These are phyloP conservation scores for Mimosa bimucronata DNA, from an alignment of 306 rosid species.

Conservation along the genomic window DNA sequence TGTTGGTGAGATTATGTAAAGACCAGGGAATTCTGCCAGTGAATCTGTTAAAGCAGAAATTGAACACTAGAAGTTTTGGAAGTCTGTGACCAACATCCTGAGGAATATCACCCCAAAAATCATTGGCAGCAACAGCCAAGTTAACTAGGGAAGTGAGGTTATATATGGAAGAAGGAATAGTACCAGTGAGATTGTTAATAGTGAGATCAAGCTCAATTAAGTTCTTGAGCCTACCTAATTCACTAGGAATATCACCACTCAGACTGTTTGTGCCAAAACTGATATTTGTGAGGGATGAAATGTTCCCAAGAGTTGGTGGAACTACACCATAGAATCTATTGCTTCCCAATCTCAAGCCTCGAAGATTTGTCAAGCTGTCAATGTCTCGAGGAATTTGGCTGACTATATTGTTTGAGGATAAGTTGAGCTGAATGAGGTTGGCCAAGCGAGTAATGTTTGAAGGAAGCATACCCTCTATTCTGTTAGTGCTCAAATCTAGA, in stretches of 20 bases:
- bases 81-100: constrained; percentile 54
- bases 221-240: constrained; percentile 53
- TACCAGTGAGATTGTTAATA: constrained; percentile 60
- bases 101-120: constrained; percentile 75
- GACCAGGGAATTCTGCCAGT: constrained; percentile 60
- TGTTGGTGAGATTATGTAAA: constrained; percentile 71
- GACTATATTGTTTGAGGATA: constrained; percentile 6
- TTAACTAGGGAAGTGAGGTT: constrained; percentile 60
- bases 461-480: constrained; percentile 48
- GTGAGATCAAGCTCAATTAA: constrained; percentile 61
- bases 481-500: constrained; percentile 62
- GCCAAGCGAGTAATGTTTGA: constrained; percentile 48
- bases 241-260: constrained; percentile 60
- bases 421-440: constrained; percentile 53
- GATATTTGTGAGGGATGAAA: constrained; percentile 56
- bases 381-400: constrained; percentile 52
- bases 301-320: constrained; percentile 57
- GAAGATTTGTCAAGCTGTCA: constrained; percentile 35
- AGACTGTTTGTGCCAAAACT: constrained; percentile 64
- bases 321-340: not conserved
- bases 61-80: constrained; percentile 63
- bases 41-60: constrained; percentile 42
- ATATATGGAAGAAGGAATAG: constrained; percentile 53
- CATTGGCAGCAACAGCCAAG: constrained; percentile 64
- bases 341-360: not conserved